Evolutionary conservation across 1,139 yeast genomes (phyloP).

Genomic region (Taphrina flavorubra): DNA sequence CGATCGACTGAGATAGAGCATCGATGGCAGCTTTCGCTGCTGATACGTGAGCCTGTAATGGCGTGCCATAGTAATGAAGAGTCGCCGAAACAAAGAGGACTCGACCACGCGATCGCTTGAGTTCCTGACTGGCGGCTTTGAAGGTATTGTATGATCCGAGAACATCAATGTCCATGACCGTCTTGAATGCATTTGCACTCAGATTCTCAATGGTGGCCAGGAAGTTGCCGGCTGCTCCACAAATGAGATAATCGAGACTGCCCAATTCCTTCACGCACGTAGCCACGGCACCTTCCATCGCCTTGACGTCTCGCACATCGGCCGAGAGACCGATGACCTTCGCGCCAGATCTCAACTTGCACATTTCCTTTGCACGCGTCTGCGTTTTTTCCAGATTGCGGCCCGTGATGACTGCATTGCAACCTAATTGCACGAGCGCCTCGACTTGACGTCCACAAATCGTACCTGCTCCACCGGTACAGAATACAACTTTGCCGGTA

Average conservation of each 20-base stretch:
- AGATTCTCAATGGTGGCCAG: constrained; percentile 76
- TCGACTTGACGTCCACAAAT: constrained; percentile 56
- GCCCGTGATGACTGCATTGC: constrained; percentile 84
- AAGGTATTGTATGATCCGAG: constrained; percentile 86
- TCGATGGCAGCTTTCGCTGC: constrained; percentile 96
- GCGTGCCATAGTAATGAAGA: constrained; percentile 78
- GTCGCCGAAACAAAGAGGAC: constrained; percentile 81
- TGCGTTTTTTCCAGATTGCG: constrained; percentile 66
- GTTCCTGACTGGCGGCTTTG: constrained; percentile 60
- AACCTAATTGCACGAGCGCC: constrained; percentile 80
- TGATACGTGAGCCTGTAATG: constrained; percentile 63
- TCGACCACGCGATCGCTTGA: constrained; percentile 67
- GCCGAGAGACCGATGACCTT: constrained; percentile 69
- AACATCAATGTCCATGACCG: constrained; percentile 82
- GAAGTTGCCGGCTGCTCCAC: constrained; percentile 96
- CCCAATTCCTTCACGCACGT: constrained; percentile 70
- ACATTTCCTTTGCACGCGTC: constrained; percentile 69
- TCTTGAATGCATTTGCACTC: constrained; percentile 82
- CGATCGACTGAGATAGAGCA: constrained; percentile 77
- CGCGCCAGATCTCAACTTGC: constrained; percentile 61
- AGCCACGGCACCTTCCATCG: constrained; percentile 66
- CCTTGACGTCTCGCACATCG: constrained; percentile 74
- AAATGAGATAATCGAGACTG: constrained; percentile 78
- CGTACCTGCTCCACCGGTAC: constrained; percentile 63
- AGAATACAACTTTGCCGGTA: constrained; percentile 81